Conservation (phyloP, 371 early-diverging fungal genomes). For the Mucor lusitanicus region DNA sequence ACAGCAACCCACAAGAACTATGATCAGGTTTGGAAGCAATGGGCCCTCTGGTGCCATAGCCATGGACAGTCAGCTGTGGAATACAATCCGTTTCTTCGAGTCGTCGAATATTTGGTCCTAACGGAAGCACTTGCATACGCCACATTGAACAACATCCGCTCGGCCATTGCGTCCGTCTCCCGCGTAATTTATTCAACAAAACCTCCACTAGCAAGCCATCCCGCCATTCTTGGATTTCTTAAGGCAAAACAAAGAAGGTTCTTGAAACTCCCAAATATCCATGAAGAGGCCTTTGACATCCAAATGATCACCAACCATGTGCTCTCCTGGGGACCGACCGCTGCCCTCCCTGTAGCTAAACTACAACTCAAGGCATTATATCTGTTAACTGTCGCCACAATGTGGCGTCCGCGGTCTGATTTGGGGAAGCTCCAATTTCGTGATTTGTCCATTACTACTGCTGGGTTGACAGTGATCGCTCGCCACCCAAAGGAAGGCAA, state of each 20-base stretch:
- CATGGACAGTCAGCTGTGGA: neutral
- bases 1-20: slow-evolving; percentile 11
- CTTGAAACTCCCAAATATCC: neutral
- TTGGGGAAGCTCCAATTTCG: too few relatives aligned
- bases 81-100: neutral
- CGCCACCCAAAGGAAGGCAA: slow-evolving; percentile 1
- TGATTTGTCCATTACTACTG: too few relatives aligned
- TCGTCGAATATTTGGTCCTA: neutral
- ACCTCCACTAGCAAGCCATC: slow-evolving; percentile 1
- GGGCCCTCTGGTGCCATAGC: slow-evolving; percentile 5
- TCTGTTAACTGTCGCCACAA: slow-evolving; percentile 11
- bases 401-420: slow-evolving; percentile 26
- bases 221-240: neutral
- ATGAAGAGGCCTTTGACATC: neutral
- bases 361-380: slow-evolving; percentile 21
- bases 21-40: slow-evolving; percentile 10
- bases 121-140: neutral
- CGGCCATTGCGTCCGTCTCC: slow-evolving; percentile 10
- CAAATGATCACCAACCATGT: slow-evolving; percentile 1
- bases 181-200: neutral
- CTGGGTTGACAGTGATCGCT: slow-evolving; percentile 6
- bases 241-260: neutral
- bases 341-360: neutral
- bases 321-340: neutral
- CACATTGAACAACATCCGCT: slow-evolving; percentile 5